Evolutionary conservation across 2,329 filamentous ascomycete genomes (phyloP).

Genomic region (Lasiodiplodia sp.): DNA sequence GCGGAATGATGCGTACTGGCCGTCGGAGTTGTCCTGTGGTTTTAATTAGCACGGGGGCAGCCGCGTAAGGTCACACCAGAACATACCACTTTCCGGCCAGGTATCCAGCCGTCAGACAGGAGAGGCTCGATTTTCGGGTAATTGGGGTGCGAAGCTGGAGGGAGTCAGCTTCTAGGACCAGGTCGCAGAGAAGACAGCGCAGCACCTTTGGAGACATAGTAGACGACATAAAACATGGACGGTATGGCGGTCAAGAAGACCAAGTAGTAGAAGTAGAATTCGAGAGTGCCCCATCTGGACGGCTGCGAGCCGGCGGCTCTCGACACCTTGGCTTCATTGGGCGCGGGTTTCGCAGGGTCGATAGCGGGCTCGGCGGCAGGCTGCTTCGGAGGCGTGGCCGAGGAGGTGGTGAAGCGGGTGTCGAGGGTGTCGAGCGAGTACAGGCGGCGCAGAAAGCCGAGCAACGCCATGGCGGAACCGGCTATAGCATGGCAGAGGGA

Average conservation of each 20-base stretch:
- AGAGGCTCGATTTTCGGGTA: conserved; percentile 76
- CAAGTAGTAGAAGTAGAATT: conserved; percentile 84
- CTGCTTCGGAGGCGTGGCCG: conserved; percentile 66
- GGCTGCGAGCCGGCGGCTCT: conserved; percentile 50
- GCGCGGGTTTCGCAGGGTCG: conserved; percentile 42
- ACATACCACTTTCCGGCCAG: conserved; percentile 82
- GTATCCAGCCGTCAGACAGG: conserved; percentile 87
- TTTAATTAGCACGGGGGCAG: neutral
- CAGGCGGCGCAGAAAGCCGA: conserved; percentile 59
- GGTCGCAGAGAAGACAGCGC: neutral
- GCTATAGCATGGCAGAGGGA: conserved; percentile 17
- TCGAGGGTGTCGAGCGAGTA: conserved; percentile 74
- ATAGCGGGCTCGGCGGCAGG: conserved; percentile 44
- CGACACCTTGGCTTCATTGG: conserved; percentile 36
- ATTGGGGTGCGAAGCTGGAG: conserved; percentile 77
- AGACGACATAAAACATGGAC: conserved; percentile 89
- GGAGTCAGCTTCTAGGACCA: conserved; percentile 28
- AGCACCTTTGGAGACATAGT: conserved; percentile 82
- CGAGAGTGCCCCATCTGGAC: conserved; percentile 83
- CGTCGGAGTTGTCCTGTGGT: conserved; percentile 81
- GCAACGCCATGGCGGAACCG: conserved; percentile 48
- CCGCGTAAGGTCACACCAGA: neutral
- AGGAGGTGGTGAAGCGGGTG: conserved; percentile 74
- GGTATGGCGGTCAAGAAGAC: conserved; percentile 73
- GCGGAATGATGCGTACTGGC: conserved; percentile 86